Base-by-base conservation (phyloP, 1,284 basidiomycete species). In the Ceratobasidium sp. region DNA sequence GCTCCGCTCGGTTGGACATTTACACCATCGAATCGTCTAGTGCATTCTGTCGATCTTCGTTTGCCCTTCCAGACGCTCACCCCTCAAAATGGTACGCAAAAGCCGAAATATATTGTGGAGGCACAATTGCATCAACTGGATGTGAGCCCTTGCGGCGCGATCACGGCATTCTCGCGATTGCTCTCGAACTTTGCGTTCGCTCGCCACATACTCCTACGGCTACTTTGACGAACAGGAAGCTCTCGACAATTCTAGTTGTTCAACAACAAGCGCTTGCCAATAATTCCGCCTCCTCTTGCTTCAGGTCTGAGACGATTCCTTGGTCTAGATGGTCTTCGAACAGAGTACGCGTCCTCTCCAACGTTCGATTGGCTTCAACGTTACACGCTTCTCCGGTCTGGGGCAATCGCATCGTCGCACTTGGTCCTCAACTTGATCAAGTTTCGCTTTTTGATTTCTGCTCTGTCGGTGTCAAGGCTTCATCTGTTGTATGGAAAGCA, bases 21-120 rank as follows among this genome's bases (percentile, higher is more conserved):
- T 73, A 73, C 26, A 7, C 33, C 18, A 49, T 73, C 9, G 40
- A n/a, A 15, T 20, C 26, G 3, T 44, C 26, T n/a, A 12, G n/a
- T 3, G 44, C 58, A 46, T 20, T 26, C 3, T 26, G 61, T 12
- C 56, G 26, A 18, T 73, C 71, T 6, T 73, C 58, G 20, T 26
- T 73, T 12, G 40, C 60, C 20, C 71, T 73, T 20, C 71, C 71
- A 13, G 71, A 73, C 42, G 28, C 71, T 15, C 71, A 73, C 51
- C 71, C 71, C 13, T 51, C 20, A 3, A 73, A 73, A 39, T 73
- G 71, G 71, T 73, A 73, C 44, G 26, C 71, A 20, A 73, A 73
- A 44, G 71, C 60, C 0, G 42, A 49, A 3, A 73, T 73, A 2
- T 61, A 61, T 58, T 42, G 40, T 9, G 56, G 44, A 9, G 26